Percentiles rank a stretch among this genome's conserved stretches.
Evolutionary conservation across 2,329 filamentous ascomycete genomes (phyloP).

Genomic region (Fusarium miscanthi): DNA sequence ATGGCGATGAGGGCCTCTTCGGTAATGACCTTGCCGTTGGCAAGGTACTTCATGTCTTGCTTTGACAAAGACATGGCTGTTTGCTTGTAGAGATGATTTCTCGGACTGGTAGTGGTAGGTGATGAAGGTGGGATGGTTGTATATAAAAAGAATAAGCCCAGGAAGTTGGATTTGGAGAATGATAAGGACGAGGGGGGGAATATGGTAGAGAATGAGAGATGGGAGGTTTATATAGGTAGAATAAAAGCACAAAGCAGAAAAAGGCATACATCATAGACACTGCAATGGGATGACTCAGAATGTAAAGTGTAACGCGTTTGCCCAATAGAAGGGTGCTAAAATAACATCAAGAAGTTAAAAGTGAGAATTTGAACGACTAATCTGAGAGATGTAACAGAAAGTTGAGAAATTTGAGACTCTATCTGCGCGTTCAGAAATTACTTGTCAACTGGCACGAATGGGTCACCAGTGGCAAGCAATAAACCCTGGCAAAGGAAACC

Average conservation of each 20-base stretch:
- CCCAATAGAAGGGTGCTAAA: neutral
- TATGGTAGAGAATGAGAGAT: accelerated
- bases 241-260: neutral
- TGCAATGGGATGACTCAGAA: neutral
- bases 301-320: too few relatives aligned
- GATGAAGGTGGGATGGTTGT: neutral
- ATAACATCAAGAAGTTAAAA: accelerated
- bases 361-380: too few relatives aligned
- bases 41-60: neutral
- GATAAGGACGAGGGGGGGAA: accelerated
- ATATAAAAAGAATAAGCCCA: neutral
- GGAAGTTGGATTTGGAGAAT: neutral
- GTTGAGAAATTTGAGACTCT: neutral
- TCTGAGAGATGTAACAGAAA: neutral
- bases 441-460: neutral
- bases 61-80: neutral
- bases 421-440: neutral
- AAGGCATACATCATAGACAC: neutral
- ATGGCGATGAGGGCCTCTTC: neutral
- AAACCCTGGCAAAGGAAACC: accelerated
- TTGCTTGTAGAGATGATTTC: neutral
- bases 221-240: neutral
- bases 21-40: neutral
- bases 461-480: neutral
- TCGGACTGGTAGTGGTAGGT: neutral